A percentile compares a stretch with the other conserved stretches of the same genome.
Evolutionary conservation across 129 eudicot species (phyloP).

Genomic region (Chrysanthemum seticuspe): DNA sequence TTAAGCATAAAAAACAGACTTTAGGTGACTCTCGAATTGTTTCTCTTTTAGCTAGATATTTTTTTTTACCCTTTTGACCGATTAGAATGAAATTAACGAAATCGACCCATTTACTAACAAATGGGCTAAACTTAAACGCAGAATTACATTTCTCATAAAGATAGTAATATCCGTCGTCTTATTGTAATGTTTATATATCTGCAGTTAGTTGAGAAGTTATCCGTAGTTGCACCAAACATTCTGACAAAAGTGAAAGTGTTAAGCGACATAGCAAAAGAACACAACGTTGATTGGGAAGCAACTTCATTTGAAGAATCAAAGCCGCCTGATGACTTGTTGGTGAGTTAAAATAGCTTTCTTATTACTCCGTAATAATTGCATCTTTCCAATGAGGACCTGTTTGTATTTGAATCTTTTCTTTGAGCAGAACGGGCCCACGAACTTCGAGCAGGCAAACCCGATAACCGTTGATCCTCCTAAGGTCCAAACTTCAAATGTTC

Average conservation of each 20-base stretch:
- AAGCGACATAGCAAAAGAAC: slow-evolving; percentile 75
- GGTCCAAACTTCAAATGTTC: slow-evolving; percentile 35
- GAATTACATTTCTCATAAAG: too few species aligned
- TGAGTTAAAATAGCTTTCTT: slow-evolving; percentile 31
- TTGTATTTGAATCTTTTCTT: slow-evolving; percentile 7
- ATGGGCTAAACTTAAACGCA: too few species aligned
- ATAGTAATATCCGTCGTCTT: not conserved
- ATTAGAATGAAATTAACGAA: not conserved
- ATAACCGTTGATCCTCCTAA: slow-evolving; percentile 45
- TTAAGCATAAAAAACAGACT: too few species aligned
- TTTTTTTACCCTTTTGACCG: not conserved
- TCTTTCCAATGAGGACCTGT: not conserved
- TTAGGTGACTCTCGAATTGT: not conserved
- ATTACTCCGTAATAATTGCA: slow-evolving; percentile 12
- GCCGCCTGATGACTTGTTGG: slow-evolving; percentile 66
- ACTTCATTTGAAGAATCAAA: slow-evolving; percentile 51
- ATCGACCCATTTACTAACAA: not conserved
- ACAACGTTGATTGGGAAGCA: slow-evolving; percentile 77
- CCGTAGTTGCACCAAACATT: slow-evolving; percentile 80
- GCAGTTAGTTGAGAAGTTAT: slow-evolving; percentile 93
- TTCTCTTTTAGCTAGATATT: not conserved
- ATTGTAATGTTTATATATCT: slow-evolving; percentile 13
- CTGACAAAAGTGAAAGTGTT: slow-evolving; percentile 64
- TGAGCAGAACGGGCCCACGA: slow-evolving; percentile 61
- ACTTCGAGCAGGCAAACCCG: slow-evolving; percentile 43